phyloP scores from a whole-genome alignment of 129 eudicot genomes.

The Flaveria ramosissima region DNA sequence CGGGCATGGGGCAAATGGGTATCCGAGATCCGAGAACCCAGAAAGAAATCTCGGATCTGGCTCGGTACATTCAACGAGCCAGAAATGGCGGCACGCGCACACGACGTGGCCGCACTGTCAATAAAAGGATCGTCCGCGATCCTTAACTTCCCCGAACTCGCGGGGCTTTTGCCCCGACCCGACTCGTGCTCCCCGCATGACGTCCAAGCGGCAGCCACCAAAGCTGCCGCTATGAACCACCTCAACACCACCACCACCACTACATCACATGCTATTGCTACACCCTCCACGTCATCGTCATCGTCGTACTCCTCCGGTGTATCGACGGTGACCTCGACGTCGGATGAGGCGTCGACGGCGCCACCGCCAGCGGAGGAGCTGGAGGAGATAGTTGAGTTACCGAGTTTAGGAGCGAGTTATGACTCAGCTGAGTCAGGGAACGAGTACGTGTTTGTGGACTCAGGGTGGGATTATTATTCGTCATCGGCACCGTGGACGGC shows the following conservation, averaged over 20 bases:
- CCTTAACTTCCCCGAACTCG: conserved; percentile 1
- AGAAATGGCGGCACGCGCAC: conserved; percentile 13
- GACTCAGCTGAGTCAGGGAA: conserved; percentile 25
- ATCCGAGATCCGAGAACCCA: conserved; percentile 10
- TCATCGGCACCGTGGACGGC: not conserved
- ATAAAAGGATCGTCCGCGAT: conserved; percentile 4
- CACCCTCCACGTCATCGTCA: conserved; percentile 14
- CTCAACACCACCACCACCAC: not conserved
- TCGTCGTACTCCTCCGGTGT: not conserved
- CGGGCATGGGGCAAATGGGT: conserved; percentile 24
- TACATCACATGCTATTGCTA: too few species aligned
- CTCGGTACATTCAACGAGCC: not conserved
- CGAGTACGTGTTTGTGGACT: conserved; percentile 25
- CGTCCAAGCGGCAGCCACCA: not conserved
- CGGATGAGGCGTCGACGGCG: not conserved
- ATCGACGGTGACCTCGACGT: not conserved
- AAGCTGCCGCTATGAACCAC: conserved; percentile 16
- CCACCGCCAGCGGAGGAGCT: not conserved
- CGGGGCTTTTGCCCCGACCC: not conserved
- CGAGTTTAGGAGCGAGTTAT: conserved; percentile 9
- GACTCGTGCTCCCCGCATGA: conserved; percentile 7
- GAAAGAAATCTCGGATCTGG: conserved; percentile 3
- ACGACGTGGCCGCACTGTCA: not conserved
- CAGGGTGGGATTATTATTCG: conserved; percentile 23
- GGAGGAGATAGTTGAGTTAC: conserved; percentile 11